phyloP scores from a whole-genome alignment of 805 yeast species.

The Monosporozyma aquatica region DNA sequence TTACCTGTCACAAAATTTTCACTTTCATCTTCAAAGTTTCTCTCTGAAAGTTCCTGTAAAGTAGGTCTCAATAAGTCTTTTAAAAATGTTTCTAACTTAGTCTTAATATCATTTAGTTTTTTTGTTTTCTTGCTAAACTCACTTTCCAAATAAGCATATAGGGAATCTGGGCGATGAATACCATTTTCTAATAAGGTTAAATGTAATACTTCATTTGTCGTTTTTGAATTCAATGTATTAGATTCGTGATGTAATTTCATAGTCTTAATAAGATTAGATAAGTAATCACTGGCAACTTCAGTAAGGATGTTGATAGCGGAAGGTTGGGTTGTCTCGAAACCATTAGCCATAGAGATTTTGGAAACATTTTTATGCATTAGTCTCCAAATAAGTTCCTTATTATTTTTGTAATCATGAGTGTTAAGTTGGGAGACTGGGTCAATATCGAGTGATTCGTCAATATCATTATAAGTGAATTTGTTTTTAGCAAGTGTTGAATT shows the following conservation, averaged over 20 bases:
- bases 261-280: constrained; percentile 64
- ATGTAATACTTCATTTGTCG: constrained; percentile 39
- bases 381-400: constrained; percentile 52
- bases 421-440: constrained; percentile 71
- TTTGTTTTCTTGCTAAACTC: constrained; percentile 58
- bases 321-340: constrained; percentile 78
- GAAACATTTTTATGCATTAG: constrained; percentile 63
- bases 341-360: constrained; percentile 81
- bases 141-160: constrained; percentile 67
- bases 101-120: constrained; percentile 60
- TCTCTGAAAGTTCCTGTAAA: constrained; percentile 60
- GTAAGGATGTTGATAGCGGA: constrained; percentile 71
- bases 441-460: constrained; percentile 58
- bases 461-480: constrained; percentile 32
- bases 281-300: constrained; percentile 72
- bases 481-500: constrained; percentile 17
- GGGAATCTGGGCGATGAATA: constrained; percentile 63
- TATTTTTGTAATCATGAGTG: constrained; percentile 51
- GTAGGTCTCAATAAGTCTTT: constrained; percentile 79
- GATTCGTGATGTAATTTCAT: constrained; percentile 66
- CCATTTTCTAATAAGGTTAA: constrained; percentile 79
- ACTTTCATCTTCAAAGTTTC: constrained; percentile 77
- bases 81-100: constrained; percentile 59
- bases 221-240: constrained; percentile 29
- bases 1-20: constrained; percentile 94